phyloP scores from a whole-genome alignment of 2,329 filamentous ascomycete genomes.

The Alternaria conjuncta region DNA sequence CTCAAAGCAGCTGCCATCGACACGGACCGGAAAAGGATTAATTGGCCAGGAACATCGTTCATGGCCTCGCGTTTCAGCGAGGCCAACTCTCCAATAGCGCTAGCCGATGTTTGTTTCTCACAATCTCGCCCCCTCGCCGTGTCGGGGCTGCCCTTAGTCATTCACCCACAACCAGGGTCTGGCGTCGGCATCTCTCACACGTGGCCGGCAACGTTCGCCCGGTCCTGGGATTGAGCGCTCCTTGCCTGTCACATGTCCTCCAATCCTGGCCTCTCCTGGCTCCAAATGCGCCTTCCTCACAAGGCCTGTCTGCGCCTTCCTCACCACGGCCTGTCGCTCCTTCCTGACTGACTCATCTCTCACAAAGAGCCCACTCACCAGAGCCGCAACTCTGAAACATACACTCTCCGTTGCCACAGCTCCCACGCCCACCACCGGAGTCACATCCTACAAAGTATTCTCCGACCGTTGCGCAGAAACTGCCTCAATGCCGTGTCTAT shows the following conservation, averaged over 20 bases:
- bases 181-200: slow-evolving; percentile 14
- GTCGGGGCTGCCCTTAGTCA: neutral
- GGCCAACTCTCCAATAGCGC: neutral
- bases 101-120: slow-evolving; percentile 2
- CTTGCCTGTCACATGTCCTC: neutral
- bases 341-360: neutral
- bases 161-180: neutral
- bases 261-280: neutral
- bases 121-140: neutral
- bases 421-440: slow-evolving; percentile 7
- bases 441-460: neutral
- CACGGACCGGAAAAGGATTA: slow-evolving; percentile 2
- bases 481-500: neutral
- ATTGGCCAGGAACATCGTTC: slow-evolving; percentile 25
- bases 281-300: neutral
- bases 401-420: slow-evolving; percentile 20
- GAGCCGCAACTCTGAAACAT: slow-evolving; percentile 26
- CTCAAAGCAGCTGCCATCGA: slow-evolving; percentile 26
- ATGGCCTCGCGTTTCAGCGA: slow-evolving; percentile 27
- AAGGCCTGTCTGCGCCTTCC: neutral
- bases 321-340: slow-evolving; percentile 1
- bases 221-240: neutral
- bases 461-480: slow-evolving; percentile 4
- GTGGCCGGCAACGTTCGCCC: slow-evolving; percentile 15
- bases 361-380: slow-evolving; percentile 1